These are phyloP conservation scores for Pilasporangium apinafurcum DNA, from an alignment of 352 stramenopile species.

Conservation along the genomic window DNA sequence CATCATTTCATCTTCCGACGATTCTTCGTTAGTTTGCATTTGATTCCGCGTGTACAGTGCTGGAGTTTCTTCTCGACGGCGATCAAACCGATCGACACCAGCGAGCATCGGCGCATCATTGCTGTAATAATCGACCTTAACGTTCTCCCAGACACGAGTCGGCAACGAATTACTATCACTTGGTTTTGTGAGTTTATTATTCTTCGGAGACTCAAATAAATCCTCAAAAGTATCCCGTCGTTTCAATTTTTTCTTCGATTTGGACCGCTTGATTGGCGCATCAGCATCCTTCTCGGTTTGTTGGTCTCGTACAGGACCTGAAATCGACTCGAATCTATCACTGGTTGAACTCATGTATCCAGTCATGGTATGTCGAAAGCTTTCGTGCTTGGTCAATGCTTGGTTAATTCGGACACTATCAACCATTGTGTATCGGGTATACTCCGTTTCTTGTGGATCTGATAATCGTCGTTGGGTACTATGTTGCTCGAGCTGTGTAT, in stretches of 20 bases:
- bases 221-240: constrained; percentile 70
- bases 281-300: background rate
- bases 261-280: constrained; percentile 6
- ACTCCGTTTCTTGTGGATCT: too few relatives aligned
- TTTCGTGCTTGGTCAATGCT: too few relatives aligned
- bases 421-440: constrained; percentile 22
- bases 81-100: constrained; percentile 55
- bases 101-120: constrained; percentile 7
- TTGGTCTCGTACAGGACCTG: constrained; percentile 2
- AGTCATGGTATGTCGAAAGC: constrained; percentile 28
- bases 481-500: too few relatives aligned
- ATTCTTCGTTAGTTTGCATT: too few relatives aligned
- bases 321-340: too few relatives aligned
- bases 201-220: constrained; percentile 62
- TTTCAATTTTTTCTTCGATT: constrained; percentile 12
- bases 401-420: constrained; percentile 5
- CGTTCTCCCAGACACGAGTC: constrained; percentile 3
- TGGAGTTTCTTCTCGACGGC: constrained; percentile 13
- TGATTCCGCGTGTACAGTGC: too few relatives aligned
- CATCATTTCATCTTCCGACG: too few relatives aligned
- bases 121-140: constrained; percentile 1
- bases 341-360: too few relatives aligned
- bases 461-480: too few relatives aligned
- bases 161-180: background rate
- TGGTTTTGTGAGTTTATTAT: background rate